Base-by-base conservation (phyloP, 2,329 filamentous ascomycete species). In the Graphilbum fragrans region DNA sequence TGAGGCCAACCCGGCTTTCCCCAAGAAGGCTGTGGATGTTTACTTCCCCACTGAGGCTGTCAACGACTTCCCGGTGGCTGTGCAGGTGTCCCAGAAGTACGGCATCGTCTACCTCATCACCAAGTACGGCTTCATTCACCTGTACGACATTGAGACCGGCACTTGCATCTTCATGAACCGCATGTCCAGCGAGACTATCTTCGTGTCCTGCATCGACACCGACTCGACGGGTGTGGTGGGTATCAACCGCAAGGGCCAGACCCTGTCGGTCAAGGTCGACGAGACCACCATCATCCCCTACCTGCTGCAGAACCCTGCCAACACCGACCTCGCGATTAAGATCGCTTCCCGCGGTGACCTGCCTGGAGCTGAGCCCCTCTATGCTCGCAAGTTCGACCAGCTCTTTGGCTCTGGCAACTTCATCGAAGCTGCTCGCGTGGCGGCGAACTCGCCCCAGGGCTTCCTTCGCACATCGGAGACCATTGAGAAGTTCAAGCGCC, bases 121-220 rank as follows among this genome's bases (percentile, higher is more conserved):
- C 43, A 98, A 98, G 63, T 98, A 95, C 56, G 92, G 92, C 41
- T 98, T 96, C 66, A 96, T 98, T 54, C 92, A 98, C 64, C 76
- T 98, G 20, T 96, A 98, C 65, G 93, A 98, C 57, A 77, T 98
- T 43, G 93, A 98, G 69, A 92, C 85, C 8, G 93, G 86, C 44
- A 84, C 83, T 12, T 93, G 86, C 60, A 92, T 98, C 58, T 98
- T 95, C 75, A 93, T 98, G 87, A 98, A 98, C 72, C 83, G 93
- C 53, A 98, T 98, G 56, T 98, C 92, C 27, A 94, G 87, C 69
- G 92, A 98, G 59, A 98, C 92, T 21, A 96, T 98, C 59, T 98
- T 98, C 67, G 93, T 90, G 21, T 95, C 88, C 18, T 82, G 86
- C 37, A 68, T 80, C 29, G 92, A 98, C 59, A 74, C 75, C 41